Conservation (phyloP, 2,329 filamentous ascomycete species). For the Neofusicoccum ribis region DNA sequence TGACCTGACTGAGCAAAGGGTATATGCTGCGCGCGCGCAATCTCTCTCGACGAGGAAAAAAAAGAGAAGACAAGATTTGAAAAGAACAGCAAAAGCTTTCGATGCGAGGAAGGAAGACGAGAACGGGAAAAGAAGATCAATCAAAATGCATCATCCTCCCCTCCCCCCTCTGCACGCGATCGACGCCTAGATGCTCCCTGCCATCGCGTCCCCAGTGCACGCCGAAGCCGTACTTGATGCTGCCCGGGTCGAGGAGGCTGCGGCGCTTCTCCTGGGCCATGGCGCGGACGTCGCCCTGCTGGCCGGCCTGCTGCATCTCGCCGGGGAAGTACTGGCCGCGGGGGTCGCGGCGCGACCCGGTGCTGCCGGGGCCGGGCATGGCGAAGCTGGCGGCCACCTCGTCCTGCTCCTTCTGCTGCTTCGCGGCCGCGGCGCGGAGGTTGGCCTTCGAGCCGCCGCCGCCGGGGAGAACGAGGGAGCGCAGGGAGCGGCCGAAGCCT, state of each 20-base stretch:
- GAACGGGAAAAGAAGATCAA: not conserved
- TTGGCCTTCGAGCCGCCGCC: constrained; percentile 22
- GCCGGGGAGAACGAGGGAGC: constrained; percentile 31
- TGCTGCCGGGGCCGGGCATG: not conserved
- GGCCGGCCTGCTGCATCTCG: not conserved
- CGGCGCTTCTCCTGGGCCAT: constrained; percentile 23
- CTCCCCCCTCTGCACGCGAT: constrained; percentile 44
- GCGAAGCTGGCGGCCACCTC: constrained; percentile 10
- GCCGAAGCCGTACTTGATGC: constrained; percentile 56
- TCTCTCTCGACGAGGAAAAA: not conserved
- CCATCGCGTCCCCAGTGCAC: constrained; percentile 60
- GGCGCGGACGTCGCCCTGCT: not conserved
- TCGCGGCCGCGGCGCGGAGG: constrained; percentile 14
- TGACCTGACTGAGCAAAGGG: not conserved
- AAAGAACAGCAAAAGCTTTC: too few species aligned
- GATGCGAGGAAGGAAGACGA: too few species aligned
- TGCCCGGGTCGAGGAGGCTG: constrained; percentile 31
- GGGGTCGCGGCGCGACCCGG: not conserved
- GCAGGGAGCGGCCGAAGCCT: constrained; percentile 31
- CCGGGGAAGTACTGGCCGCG: not conserved
- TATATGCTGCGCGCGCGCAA: constrained; percentile 4
- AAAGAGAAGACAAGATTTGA: not conserved
- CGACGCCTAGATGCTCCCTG: constrained; percentile 60
- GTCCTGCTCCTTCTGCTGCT: constrained; percentile 9
- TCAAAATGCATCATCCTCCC: constrained; percentile 25